phyloP scores from a whole-genome alignment of 306 rosid genomes.

The Pterocarpus santalinus region DNA sequence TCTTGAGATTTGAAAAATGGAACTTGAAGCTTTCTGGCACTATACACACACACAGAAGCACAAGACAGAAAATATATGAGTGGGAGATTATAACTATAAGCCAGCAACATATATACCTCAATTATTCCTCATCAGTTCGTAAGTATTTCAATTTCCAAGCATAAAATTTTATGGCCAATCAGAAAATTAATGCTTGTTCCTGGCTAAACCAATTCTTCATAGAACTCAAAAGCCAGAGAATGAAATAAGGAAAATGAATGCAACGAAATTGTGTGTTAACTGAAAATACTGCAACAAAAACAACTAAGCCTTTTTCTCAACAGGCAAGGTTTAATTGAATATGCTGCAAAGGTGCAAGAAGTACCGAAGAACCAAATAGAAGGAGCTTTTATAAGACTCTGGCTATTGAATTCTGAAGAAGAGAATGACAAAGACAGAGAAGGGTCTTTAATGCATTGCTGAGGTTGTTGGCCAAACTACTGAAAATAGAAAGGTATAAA shows the following conservation, averaged over 20 bases:
- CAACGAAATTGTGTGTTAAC: too few relatives aligned
- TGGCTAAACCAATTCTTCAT: background rate
- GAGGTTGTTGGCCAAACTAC: constrained; percentile 10
- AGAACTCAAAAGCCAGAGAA: background rate
- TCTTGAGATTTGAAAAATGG: constrained; percentile 22
- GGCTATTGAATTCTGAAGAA: constrained; percentile 16
- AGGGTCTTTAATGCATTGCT: constrained; percentile 44
- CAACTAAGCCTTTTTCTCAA: background rate
- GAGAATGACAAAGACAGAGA: constrained; percentile 9
- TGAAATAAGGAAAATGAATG: background rate
- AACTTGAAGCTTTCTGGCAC: constrained; percentile 41
- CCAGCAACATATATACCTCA: background rate
- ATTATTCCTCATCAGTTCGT: background rate
- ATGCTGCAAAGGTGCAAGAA: background rate
- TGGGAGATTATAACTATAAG: background rate
- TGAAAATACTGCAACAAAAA: background rate
- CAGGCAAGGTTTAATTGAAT: background rate
- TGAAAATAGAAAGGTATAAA: constrained; percentile 17
- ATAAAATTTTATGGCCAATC: background rate
- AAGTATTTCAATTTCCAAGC: background rate
- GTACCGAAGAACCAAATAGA: constrained; percentile 52
- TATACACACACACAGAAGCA: background rate
- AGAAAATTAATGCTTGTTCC: background rate
- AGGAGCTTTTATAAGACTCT: constrained; percentile 18
- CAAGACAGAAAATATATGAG: background rate